Base-by-base conservation (phyloP, 495 filamentous ascomycete species). In the Aspergillus carlsbadensis region DNA sequence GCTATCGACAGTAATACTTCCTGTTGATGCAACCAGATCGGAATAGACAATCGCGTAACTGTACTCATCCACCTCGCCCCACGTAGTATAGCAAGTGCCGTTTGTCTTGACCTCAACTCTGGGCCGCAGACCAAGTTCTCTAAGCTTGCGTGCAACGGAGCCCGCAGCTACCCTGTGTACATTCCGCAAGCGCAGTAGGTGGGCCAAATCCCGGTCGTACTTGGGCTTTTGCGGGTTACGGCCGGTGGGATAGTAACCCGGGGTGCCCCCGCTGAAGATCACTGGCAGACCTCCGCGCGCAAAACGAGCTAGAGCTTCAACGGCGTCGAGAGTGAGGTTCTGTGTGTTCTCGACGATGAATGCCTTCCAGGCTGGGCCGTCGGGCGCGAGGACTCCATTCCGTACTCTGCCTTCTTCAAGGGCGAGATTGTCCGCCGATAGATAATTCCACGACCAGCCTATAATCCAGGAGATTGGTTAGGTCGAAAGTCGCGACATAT, bases 361-460 rank as follows among this genome's bases (percentile, higher is more conserved):
- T 0, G 77, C 79, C 41, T 75, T 74, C 62, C 72, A 81, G 7
- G 61, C 68, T 4, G 70, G 77, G 1, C 68, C 66, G 39, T 76
- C 59, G 0, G 74, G 69, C 0, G 69, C 76, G 17, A 83, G 62
- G 1, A 57, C 52, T 6, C 64, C 65, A 51, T 74, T 59, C 10
- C 52, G 56, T 0, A 81, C 73, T 10, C 41, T 37, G 3, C 74
- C 71, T 20, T 65, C 48, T 0, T 65, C 57, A 3, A 77, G 64
- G 10, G 63, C 63, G 35, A 81, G 69, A 58, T 83, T 81, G 33
- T 75, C 74, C 0, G 78, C 71, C 1, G 71, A 71, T 1, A 81
- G 65, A 57, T 83, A 81, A n/a, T 76, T 70, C 54, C 79, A 76
- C 0, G 76, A 73, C 56, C 68, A 81, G 1, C 78, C 78, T 74